Percentiles rank a stretch among this genome's conserved stretches.
These are phyloP conservation scores for Fraxinus greggii DNA, from an alignment of 305 asterid species.

Conservation along the genomic window DNA sequence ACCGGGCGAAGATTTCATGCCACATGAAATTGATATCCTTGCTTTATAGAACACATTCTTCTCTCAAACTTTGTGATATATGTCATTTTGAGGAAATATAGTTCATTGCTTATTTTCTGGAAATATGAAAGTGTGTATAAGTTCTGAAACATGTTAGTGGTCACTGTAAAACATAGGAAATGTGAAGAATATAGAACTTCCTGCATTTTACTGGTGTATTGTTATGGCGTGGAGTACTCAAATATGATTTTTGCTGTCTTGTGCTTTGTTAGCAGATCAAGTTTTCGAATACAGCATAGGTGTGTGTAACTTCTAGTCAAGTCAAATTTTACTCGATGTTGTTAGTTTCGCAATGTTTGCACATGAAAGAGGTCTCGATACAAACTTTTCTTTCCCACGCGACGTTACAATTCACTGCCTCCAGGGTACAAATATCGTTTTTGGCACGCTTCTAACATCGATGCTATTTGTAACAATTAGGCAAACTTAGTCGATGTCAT, in stretches of 20 bases:
- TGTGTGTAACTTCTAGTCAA: background rate
- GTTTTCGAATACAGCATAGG: background rate
- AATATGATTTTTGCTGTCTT: background rate
- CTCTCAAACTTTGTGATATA: background rate
- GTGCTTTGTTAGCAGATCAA: background rate
- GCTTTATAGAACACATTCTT: slow-evolving; percentile 31
- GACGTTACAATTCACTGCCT: background rate
- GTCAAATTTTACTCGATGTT: background rate
- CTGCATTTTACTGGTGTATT: background rate
- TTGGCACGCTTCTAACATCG: background rate
- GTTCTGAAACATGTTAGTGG: slow-evolving; percentile 11
- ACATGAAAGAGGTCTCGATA: background rate
- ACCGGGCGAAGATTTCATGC: slow-evolving; percentile 96
- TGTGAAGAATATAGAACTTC: background rate
- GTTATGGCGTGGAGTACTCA: background rate
- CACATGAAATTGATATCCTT: slow-evolving; percentile 79
- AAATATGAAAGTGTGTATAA: slow-evolving; percentile 9
- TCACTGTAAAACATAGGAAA: slow-evolving; percentile 15
- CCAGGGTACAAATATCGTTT: background rate
- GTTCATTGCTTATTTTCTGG: background rate
- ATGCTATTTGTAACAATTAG: background rate
- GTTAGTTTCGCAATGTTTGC: background rate
- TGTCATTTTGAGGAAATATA: background rate
- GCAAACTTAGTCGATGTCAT: background rate
- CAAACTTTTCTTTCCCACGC: background rate